A percentile compares a stretch with the other conserved stretches of the same genome.
These are phyloP conservation scores for Nicotiana paniculata DNA, from an alignment of 257 asterid genomes.

Conservation along the genomic window DNA sequence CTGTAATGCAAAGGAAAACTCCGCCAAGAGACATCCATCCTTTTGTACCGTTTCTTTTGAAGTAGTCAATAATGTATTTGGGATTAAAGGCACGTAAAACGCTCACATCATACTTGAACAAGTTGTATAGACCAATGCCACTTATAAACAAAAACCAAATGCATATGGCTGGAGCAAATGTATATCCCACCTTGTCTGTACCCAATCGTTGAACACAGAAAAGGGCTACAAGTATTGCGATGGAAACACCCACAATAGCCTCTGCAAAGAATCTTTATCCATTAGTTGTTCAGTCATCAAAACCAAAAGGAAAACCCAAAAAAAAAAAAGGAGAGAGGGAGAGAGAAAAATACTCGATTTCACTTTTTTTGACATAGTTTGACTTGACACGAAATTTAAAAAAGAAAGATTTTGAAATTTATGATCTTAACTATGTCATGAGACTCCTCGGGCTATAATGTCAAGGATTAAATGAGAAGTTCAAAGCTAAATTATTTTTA, in stretches of 20 bases:
- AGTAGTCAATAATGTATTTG: slow-evolving; percentile 32
- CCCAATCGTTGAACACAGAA: slow-evolving; percentile 52
- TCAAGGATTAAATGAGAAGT: neutral
- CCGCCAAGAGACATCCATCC: slow-evolving; percentile 73
- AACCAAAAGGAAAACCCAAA: too few species aligned
- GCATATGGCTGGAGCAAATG: slow-evolving; percentile 47
- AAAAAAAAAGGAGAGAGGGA: too few species aligned
- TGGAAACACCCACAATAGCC: slow-evolving; percentile 33
- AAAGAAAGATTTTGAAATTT: neutral
- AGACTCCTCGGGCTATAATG: neutral
- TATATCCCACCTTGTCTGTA: slow-evolving; percentile 60
- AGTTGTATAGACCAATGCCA: slow-evolving; percentile 48
- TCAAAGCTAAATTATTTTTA: neutral
- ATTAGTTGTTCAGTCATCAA: neutral
- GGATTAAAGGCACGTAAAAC: slow-evolving; percentile 52
- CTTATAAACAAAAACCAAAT: slow-evolving; percentile 46
- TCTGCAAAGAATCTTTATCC: slow-evolving; percentile 18
- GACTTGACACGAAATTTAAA: neutral
- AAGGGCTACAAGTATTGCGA: slow-evolving; percentile 36
- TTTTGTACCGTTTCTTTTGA: slow-evolving; percentile 32
- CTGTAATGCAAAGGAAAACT: slow-evolving; percentile 46
- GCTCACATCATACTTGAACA: slow-evolving; percentile 36
- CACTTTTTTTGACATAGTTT: rapidly evolving
- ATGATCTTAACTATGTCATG: neutral
- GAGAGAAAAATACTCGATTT: too few species aligned